These are phyloP conservation scores for Talaromyces ruber DNA, from an alignment of 495 filamentous ascomycete genomes.

Conservation along the genomic window DNA sequence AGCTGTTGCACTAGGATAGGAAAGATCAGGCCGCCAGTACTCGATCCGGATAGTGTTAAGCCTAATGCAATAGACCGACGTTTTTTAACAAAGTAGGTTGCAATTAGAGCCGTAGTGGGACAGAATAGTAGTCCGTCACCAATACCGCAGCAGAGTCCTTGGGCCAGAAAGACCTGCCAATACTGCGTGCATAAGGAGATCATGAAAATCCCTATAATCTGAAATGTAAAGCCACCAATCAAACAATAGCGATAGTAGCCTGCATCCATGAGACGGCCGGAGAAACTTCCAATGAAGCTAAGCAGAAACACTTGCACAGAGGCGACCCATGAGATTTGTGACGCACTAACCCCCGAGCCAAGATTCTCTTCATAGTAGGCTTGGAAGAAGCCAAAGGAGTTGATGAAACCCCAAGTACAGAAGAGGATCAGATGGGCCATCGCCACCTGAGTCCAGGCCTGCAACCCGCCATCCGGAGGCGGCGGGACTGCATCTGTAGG, in stretches of 20 bases:
- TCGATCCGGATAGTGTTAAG: constrained; percentile 56
- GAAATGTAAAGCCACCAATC: constrained; percentile 45
- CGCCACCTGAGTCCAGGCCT: constrained; percentile 60
- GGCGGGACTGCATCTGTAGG: constrained; percentile 16
- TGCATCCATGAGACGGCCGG: constrained; percentile 59
- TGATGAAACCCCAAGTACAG: constrained; percentile 70
- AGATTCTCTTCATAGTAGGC: constrained; percentile 59
- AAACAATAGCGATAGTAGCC: constrained; percentile 57
- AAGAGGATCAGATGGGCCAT: constrained; percentile 59
- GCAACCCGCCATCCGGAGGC: constrained; percentile 54
- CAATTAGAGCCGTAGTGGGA: constrained; percentile 57
- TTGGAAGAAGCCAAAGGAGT: constrained; percentile 78
- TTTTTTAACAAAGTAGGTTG: constrained; percentile 66
- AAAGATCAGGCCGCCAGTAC: constrained; percentile 70
- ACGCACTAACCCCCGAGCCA: constrained; percentile 40
- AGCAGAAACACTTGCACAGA: constrained; percentile 25
- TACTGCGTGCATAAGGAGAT: constrained; percentile 52
- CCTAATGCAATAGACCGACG: constrained; percentile 62
- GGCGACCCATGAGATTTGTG: constrained; percentile 59
- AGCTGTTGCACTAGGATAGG: constrained; percentile 63
- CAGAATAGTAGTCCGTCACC: constrained; percentile 67
- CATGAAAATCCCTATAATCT: constrained; percentile 63
- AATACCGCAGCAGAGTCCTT: constrained; percentile 71
- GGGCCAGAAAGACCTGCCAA: constrained; percentile 76
- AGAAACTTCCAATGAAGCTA: constrained; percentile 28